phyloP scores from a whole-genome alignment of 2,329 filamentous ascomycete genomes.

The Aspergillus luchuensis region DNA sequence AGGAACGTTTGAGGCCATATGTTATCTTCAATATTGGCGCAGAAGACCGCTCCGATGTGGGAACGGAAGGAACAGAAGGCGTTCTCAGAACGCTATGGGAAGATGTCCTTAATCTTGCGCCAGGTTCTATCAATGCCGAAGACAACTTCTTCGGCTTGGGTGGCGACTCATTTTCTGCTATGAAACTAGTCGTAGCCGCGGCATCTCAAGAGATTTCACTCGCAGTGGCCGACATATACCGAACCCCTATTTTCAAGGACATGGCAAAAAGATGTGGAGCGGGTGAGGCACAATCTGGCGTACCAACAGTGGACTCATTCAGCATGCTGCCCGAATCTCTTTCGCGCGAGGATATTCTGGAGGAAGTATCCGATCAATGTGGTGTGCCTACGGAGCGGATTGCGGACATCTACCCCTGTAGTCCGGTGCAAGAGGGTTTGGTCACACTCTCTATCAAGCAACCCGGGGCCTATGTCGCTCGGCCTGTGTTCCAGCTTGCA shows the following conservation, averaged over 20 bases:
- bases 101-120: conserved; percentile 39
- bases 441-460: conserved; percentile 52
- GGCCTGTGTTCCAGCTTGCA: conserved; percentile 47
- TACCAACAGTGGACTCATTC: conserved; percentile 28
- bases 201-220: conserved; percentile 43
- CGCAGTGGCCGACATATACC: conserved; percentile 49
- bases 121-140: conserved; percentile 43
- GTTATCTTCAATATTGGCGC: conserved; percentile 25
- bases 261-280: conserved; percentile 41
- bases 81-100: conserved; percentile 43
- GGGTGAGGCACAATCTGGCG: background rate
- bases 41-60: conserved; percentile 29
- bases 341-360: conserved; percentile 25
- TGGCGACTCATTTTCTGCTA: conserved; percentile 52
- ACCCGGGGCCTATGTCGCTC: conserved; percentile 52
- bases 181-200: conserved; percentile 48
- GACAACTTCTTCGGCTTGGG: conserved; percentile 52
- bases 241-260: conserved; percentile 45
- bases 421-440: conserved; percentile 49
- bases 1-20: conserved; percentile 35
- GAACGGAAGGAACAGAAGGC: conserved; percentile 30
- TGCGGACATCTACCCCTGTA: conserved; percentile 48
- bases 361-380: conserved; percentile 36
- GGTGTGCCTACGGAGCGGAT: conserved; percentile 32
- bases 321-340: conserved; percentile 29